phyloP scores from a whole-genome alignment of 768 basidiomycete species.

The Collybia sordida region DNA sequence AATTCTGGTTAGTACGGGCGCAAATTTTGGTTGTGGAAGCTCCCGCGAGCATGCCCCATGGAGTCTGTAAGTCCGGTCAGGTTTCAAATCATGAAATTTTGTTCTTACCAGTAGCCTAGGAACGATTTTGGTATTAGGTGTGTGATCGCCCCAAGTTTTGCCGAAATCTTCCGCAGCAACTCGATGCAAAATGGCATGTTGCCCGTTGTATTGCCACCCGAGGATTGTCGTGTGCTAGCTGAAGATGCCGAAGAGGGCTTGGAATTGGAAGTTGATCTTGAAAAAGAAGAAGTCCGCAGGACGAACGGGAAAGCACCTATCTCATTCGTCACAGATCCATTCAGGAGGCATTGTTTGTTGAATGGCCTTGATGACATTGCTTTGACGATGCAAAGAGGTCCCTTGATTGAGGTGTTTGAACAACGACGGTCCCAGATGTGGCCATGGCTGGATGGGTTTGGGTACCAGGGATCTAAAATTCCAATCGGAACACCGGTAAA shows the following conservation, averaged over 20 bases:
- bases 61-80: constrained; percentile 59
- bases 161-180: constrained; percentile 89
- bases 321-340: constrained; percentile 80
- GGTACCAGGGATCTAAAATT: constrained; percentile 80
- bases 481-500: constrained; percentile 41
- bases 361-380: constrained; percentile 98
- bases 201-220: constrained; percentile 68
- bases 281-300: constrained; percentile 76
- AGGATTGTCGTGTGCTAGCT: constrained; percentile 69
- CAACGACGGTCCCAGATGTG: constrained; percentile 69
- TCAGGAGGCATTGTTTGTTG: constrained; percentile 90
- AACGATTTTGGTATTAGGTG: constrained; percentile 91
- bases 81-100: constrained; percentile 2
- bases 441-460: constrained; percentile 98
- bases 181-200: constrained; percentile 95
- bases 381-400: constrained; percentile 81
- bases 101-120: constrained; percentile 28
- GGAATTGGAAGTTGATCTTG: constrained; percentile 83
- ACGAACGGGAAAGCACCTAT: constrained; percentile 71
- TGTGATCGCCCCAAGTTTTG: constrained; percentile 86
- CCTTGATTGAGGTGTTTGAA: constrained; percentile 80
- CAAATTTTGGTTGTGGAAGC: constrained; percentile 91
- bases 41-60: constrained; percentile 91
- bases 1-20: constrained; percentile 81
- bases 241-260: constrained; percentile 74